These are phyloP conservation scores for Boletales sp. DNA, from an alignment of 768 basidiomycete genomes.

Conservation along the genomic window DNA sequence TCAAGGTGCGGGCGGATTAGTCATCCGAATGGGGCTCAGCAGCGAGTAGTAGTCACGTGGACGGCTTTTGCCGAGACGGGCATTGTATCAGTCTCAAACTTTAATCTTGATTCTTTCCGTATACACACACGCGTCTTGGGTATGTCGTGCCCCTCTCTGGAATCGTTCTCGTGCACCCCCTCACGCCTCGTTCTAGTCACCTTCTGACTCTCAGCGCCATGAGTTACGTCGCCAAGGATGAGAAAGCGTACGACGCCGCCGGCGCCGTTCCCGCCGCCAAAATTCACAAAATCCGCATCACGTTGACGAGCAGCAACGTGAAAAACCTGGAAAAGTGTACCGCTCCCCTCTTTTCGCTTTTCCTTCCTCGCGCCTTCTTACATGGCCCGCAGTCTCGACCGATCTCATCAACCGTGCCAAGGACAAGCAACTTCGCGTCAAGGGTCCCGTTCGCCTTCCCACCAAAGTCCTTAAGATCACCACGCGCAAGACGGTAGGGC, in stretches of 20 bases:
- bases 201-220: slow-evolving; percentile 73
- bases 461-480: slow-evolving; percentile 99
- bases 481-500: slow-evolving; percentile 93
- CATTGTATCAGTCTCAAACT: too few relatives aligned
- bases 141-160: too few relatives aligned
- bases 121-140: too few relatives aligned
- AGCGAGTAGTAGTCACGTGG: slow-evolving; percentile 6
- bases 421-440: slow-evolving; percentile 99
- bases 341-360: slow-evolving; percentile 17
- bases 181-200: slow-evolving; percentile 52
- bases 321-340: slow-evolving; percentile 97
- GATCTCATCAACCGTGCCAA: slow-evolving; percentile 99
- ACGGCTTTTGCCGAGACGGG: not conserved
- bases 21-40: too few relatives aligned
- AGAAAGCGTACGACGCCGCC: slow-evolving; percentile 95
- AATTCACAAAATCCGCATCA: slow-evolving; percentile 99
- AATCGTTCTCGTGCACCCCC: not conserved
- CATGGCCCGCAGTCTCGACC: slow-evolving; percentile 65
- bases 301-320: slow-evolving; percentile 96
- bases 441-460: slow-evolving; percentile 97
- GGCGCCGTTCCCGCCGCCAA: slow-evolving; percentile 86
- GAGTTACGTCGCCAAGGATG: slow-evolving; percentile 99
- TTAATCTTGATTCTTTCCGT: too few relatives aligned
- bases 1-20: too few relatives aligned
- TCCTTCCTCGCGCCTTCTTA: not conserved